Conservation (phyloP, 164 flowering plant genomes). For the Warburgia ugandensis region DNA sequence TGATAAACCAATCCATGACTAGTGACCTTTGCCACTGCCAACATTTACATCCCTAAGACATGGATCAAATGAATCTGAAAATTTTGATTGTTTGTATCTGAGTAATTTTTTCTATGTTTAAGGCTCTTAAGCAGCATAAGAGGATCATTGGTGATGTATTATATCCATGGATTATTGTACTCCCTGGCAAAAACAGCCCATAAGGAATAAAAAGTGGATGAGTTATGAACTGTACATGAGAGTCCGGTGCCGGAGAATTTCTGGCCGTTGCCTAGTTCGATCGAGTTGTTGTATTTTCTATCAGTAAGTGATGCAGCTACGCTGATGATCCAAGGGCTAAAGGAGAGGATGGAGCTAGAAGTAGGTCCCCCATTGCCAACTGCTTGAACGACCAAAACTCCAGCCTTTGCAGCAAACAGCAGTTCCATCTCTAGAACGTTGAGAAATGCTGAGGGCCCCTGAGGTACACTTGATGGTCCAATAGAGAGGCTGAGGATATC, state of each 20-base stretch:
- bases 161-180: too few relatives aligned
- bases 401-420: constrained; percentile 50
- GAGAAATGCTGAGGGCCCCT: constrained; percentile 42
- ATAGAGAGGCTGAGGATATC: constrained; percentile 55
- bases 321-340: constrained; percentile 64
- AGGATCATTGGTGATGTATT: too few relatives aligned
- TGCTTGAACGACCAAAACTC: constrained; percentile 55
- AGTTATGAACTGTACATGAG: constrained; percentile 26
- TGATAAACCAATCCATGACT: too few relatives aligned
- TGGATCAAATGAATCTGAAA: too few relatives aligned
- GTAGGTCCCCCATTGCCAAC: constrained; percentile 56
- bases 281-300: constrained; percentile 34
- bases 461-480: constrained; percentile 47
- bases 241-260: constrained; percentile 42
- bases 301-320: constrained; percentile 53
- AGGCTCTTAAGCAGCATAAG: too few relatives aligned
- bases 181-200: background rate
- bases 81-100: too few relatives aligned
- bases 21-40: too few relatives aligned
- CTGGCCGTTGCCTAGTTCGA: constrained; percentile 35
- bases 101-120: too few relatives aligned
- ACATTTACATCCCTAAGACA: too few relatives aligned
- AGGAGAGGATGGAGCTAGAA: constrained; percentile 44
- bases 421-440: constrained; percentile 44
- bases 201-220: background rate